Conservation (phyloP, 2,329 filamentous ascomycete genomes). For the Fusarium brachygibbosum region DNA sequence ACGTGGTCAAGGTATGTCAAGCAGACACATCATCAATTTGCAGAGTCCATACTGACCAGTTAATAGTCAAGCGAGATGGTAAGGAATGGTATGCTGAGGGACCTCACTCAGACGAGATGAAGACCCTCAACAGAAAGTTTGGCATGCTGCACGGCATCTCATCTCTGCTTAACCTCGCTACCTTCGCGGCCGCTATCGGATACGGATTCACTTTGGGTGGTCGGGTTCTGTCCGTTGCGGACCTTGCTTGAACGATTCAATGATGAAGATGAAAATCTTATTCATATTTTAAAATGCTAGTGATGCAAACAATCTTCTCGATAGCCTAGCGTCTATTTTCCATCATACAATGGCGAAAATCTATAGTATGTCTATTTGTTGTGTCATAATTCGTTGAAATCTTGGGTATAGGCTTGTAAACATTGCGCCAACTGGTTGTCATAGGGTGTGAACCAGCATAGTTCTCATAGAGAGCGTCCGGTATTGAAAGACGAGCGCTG, state of each 20-base stretch:
- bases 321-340: conserved; percentile 8
- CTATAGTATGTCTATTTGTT: conserved; percentile 36
- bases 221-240: conserved; percentile 64
- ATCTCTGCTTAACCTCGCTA: conserved; percentile 81
- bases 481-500: neutral
- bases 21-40: neutral
- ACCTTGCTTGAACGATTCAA: conserved; percentile 41
- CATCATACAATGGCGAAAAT: conserved; percentile 16
- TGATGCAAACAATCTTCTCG: conserved; percentile 29
- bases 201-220: conserved; percentile 84
- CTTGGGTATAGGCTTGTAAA: conserved; percentile 42
- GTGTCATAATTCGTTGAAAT: conserved; percentile 44
- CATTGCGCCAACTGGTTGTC: conserved; percentile 36
- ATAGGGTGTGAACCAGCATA: conserved; percentile 2
- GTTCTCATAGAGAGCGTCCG: neutral
- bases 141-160: conserved; percentile 84
- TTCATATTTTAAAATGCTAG: conserved; percentile 27
- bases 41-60: conserved; percentile 29
- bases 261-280: conserved; percentile 10
- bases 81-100: conserved; percentile 86
- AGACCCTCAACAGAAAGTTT: conserved; percentile 82
- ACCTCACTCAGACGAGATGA: conserved; percentile 89
- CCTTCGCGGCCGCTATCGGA: conserved; percentile 75
- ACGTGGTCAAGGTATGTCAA: conserved; percentile 78
- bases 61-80: conserved; percentile 82